Conservation (phyloP, 352 stramenopile species). For the Phytopythium oedochilum region DNA sequence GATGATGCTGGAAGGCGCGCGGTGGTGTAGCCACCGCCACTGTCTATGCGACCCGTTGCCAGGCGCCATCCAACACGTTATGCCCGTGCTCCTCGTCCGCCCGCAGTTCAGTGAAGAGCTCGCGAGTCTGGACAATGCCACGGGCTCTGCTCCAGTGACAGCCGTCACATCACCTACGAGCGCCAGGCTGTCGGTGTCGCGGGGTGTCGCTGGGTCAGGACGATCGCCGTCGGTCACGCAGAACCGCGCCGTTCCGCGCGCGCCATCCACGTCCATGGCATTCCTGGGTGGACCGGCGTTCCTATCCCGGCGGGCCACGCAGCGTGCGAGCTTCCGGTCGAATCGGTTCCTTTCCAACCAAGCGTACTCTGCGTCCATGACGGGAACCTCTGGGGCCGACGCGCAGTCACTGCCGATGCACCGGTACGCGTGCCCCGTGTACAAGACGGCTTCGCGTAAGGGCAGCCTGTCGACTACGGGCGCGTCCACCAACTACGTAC, state of each 20-base stretch:
- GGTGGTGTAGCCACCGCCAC: constrained; percentile 47
- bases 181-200: background rate
- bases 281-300: background rate
- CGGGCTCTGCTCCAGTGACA: background rate
- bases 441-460: constrained; percentile 88
- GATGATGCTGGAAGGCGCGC: constrained; percentile 63
- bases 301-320: background rate
- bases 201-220: background rate
- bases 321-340: constrained; percentile 2
- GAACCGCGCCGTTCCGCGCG: background rate
- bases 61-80: constrained; percentile 56
- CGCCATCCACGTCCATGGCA: background rate
- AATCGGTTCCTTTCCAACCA: background rate
- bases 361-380: background rate
- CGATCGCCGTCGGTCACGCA: background rate
- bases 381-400: background rate
- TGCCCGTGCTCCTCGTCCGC: constrained; percentile 87
- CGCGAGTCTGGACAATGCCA: background rate
- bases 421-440: constrained; percentile 89
- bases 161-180: background rate
- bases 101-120: constrained; percentile 26
- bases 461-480: constrained; percentile 91
- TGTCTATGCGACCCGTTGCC: constrained; percentile 49
- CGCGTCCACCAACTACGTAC: constrained; percentile 92
- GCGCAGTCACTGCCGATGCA: background rate